Evolutionary conservation across 345 rosid species (phyloP), one percentile per base, ranked within the genome.

Genomic region (Populus ilicifolia): DNA sequence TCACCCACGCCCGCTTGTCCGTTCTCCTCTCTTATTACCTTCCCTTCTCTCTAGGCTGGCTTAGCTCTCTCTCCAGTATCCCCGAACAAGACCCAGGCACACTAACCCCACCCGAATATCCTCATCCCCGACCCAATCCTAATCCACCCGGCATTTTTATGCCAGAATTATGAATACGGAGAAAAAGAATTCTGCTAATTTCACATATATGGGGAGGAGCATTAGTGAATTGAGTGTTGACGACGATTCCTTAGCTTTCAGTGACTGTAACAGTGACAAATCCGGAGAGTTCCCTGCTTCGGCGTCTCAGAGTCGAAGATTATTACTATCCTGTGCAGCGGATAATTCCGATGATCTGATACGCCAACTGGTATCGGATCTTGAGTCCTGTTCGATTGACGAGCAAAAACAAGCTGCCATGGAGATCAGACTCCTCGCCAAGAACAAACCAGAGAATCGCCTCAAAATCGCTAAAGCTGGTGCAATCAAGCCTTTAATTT

Each of bases 381-480:
- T 96, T 2, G 89, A 83, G 52, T 90, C 99, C 73, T 87, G 82
- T 69, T 89, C 93, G 79, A 86, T 93, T 80, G 94, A 96, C 20
- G 93, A 90, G 77, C 94, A 89, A 80, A 93, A 91, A 85, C 97
- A 90, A 65, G 98, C 99, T n/a, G 99, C 96, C 27, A 85, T 96
- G 97, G 99, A 96, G 88, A 85, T 93, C 79, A 83, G 98, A 65
- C 92, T 96, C 46, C 87, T 93, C 72, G 92, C 99, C 41, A 96
- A 93, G 88, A 90, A 96, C 88, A 93, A 91, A 63, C 81, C 93
- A 1, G 97, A 93, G 83, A 89, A 92, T 54, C 98, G 99, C 72
- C 72, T 90, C 80, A 89, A 87, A 80, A 93, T 96, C 74, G 99
- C 95, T 2, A 84, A 82, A 62, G 90, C 94, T 3, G 99, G 99